Base-by-base conservation (phyloP, 306 rosid species). In the Hippophae gyantsensis region DNA sequence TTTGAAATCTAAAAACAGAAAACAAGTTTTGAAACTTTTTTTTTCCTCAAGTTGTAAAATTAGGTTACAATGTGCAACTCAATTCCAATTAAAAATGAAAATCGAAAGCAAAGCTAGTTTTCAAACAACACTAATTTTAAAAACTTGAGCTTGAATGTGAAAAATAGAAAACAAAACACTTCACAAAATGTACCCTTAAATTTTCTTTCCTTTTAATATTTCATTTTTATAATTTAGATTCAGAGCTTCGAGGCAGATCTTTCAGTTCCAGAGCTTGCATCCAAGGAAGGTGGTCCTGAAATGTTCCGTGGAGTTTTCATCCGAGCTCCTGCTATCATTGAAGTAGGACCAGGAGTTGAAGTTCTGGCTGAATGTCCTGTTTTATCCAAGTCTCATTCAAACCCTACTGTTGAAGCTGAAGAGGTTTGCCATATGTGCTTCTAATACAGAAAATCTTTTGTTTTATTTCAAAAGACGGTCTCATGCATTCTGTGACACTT, bases 281-380 rank as follows among this genome's bases (percentile, higher is more conserved):
- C 93, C 18, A 61, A 61, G 50, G 99, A 85, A 82, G 99, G 99
- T 52, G 99, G 99, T 63, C 84, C 90, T 18, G 96, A 85, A 72
- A 72, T 86, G 27, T 92, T 81, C 58, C 93, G 88, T 56, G 99
- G 90, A 52, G 69, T 92, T 75, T 92, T 85, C 82, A 88, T 92
- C 63, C 96, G 93, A 42, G 99, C 99, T 63, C 99, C 99, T 12
- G 99, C 93, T 62, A 88, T 92, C 60, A 79, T 92, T 75, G 96
- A 88, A 9, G 86, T 68, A 48, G 99, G 99, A 13, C 83, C 99
- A n/a, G 93, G 77, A 57, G 96, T 88, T 69, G 82, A 85, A 74
- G 89, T 88, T 61, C 78, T 88, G 42, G 96, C 90, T 72, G 86
- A 76, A 44, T 82, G 69, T 79, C 67, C 82, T 48, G 83, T 82